A percentile compares a stretch with the other conserved stretches of the same genome.
phyloP scores from a whole-genome alignment of 768 basidiomycete genomes.

The Aureoboletus auriporus region DNA sequence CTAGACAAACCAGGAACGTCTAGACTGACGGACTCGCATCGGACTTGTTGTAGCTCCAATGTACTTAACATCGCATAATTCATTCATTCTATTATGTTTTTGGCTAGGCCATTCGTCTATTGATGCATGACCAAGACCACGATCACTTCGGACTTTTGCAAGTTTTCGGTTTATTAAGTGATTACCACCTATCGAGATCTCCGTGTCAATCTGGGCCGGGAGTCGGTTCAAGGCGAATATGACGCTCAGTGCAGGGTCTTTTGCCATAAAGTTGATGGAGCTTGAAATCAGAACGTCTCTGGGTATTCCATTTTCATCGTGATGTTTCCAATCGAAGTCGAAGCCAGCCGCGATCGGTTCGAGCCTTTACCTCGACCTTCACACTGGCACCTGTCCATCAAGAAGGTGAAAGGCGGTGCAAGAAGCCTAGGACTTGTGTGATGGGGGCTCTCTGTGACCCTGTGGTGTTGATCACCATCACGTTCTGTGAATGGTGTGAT shows the following conservation, averaged over 20 bases:
- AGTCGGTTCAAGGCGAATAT: neutral
- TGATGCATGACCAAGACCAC: constrained; percentile 5
- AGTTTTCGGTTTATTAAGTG: constrained; percentile 13
- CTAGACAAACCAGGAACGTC: neutral
- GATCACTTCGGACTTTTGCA: constrained; percentile 28
- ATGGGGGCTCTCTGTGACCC: no score
- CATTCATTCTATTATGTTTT: neutral
- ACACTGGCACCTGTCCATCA: neutral
- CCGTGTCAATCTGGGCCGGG: constrained; percentile 5
- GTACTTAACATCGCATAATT: constrained; percentile 28
- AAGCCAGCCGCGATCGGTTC: neutral
- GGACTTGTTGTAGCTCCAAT: neutral
- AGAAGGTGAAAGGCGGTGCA: constrained; percentile 3
- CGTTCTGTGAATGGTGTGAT: no score
- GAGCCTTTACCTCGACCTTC: neutral
- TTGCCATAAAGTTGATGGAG: neutral
- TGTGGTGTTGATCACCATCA: no score
- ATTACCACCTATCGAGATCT: constrained; percentile 18
- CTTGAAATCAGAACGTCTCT: neutral
- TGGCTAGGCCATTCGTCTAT: neutral
- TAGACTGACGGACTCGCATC: neutral
- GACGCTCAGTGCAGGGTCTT: neutral
- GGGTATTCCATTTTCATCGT: constrained; percentile 15
- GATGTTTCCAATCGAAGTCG: constrained; percentile 1
- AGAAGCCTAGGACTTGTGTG: neutral